Percentiles rank a stretch among this genome's conserved stretches.
These are phyloP conservation scores for Phytophthora kernoviae DNA, from an alignment of 352 stramenopile species.

Conservation along the genomic window DNA sequence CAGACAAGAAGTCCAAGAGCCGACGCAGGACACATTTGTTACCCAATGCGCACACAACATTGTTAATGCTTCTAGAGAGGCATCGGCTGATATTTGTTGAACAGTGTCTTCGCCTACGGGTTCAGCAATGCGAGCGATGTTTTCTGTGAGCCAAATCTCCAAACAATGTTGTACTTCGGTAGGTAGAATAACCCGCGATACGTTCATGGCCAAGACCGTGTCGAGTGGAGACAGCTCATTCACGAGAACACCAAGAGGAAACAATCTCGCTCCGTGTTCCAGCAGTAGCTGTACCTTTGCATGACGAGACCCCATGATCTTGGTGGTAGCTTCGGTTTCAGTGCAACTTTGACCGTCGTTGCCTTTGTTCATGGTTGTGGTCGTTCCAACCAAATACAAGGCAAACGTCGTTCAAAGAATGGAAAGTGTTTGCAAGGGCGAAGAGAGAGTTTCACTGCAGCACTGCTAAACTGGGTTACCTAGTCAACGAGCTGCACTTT, in stretches of 20 bases:
- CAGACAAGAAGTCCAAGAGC: conserved; percentile 1
- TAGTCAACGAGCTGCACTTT: no score
- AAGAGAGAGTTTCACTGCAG: no score
- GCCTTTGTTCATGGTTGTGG: no score
- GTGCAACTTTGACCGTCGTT: no score
- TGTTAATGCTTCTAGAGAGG: conserved; percentile 1
- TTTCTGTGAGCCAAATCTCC: conserved; percentile 4
- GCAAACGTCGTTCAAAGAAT: no score
- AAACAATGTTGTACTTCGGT: background rate
- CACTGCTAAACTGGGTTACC: no score
- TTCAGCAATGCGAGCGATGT: background rate
- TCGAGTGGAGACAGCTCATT: background rate
- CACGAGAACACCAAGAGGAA: background rate
- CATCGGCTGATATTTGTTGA: background rate
- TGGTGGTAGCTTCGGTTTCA: background rate
- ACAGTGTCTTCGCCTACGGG: conserved; percentile 5
- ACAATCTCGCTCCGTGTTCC: conserved; percentile 9
- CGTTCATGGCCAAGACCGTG: background rate
- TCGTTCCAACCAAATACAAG: conserved; percentile 1
- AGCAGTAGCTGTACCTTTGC: conserved; percentile 14
- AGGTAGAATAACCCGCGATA: background rate
- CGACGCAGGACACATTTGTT: background rate
- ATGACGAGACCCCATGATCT: background rate
- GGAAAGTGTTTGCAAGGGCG: no score
- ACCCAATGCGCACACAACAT: conserved; percentile 16